Conservation (phyloP, 2,329 filamentous ascomycete genomes). For the Chrysoporthe deuterocubensis region DNA sequence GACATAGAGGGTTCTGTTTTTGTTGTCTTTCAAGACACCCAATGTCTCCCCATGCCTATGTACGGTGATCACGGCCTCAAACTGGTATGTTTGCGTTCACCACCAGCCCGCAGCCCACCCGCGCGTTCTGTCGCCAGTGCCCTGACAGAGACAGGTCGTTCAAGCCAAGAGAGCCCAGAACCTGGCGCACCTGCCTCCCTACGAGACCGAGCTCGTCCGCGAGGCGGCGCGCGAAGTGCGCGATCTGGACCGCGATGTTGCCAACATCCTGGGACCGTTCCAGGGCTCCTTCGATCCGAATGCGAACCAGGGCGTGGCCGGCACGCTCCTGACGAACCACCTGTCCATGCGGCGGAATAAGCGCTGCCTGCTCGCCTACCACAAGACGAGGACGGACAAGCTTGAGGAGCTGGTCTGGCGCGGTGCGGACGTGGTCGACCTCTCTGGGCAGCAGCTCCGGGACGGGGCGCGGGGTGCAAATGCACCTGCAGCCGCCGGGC, state of each 20-base stretch:
- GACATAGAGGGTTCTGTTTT: neutral
- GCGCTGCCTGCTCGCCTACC: conserved; percentile 91
- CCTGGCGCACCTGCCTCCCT: conserved; percentile 83
- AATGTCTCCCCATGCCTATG: conserved; percentile 54
- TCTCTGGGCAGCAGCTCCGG: conserved; percentile 60
- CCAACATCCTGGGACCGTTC: conserved; percentile 78
- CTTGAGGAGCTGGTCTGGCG: conserved; percentile 94
- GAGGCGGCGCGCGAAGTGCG: conserved; percentile 88
- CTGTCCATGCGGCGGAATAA: conserved; percentile 96
- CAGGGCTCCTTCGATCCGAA: conserved; percentile 84
- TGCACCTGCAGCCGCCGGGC: conserved; percentile 39
- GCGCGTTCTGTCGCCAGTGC: conserved; percentile 30
- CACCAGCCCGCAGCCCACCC: conserved; percentile 5
- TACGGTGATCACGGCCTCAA: conserved; percentile 89
- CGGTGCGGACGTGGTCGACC: conserved; percentile 80
- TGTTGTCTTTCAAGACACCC: conserved; percentile 1
- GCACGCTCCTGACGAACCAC: conserved; percentile 89
- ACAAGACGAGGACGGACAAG: conserved; percentile 86
- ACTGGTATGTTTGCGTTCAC: conserved; percentile 59
- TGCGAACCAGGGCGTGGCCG: conserved; percentile 81
- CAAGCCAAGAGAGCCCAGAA: conserved; percentile 95
- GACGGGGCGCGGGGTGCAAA: conserved; percentile 42
- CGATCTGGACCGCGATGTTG: conserved; percentile 86
- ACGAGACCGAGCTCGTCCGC: conserved; percentile 90
- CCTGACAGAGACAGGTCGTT: conserved; percentile 66